Base-by-base conservation (phyloP, 2,329 filamentous ascomycete genomes). In the Monilinia fructicola region DNA sequence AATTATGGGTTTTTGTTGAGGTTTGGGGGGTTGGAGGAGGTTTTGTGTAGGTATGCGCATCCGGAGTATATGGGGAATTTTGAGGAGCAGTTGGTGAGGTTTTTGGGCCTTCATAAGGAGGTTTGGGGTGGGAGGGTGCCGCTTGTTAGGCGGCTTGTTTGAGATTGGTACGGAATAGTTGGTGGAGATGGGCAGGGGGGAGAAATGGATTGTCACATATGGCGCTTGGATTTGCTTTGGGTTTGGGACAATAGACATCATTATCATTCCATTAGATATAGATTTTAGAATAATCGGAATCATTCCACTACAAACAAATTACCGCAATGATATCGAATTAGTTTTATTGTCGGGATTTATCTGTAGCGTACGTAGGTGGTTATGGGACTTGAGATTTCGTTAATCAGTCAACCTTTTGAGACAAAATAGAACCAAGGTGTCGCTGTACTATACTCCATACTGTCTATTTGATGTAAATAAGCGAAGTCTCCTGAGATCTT, bases 41-140 rank as follows among this genome's bases (percentile, higher is more conserved):
- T 65, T 1, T 31, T 44, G 44, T 65, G 63, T 52, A 18, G 28
- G 10, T 65, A 65, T 60, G 11, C 31, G 31, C 63, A 65, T 35
- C 4, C 7, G 44, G 63, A 65, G 23, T 60, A 60, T 53, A 38
- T 59, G 63, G 63, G 63, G 1, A 60, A 60, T 31, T 65, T 65
- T 31, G 63, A 65, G 44, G 63, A 60, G 9, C 63, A 65, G 31
- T 53, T 65, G 12, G 21, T 2, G 26, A 44, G 7, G 9, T 65
- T 65, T 26, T 52, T 65, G 54, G 54, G 44, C 0, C 52, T 65
- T 23, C 63, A 65, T 52, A 11, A 5, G 23, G 23, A 60, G 11
- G 35, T 65, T 38, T 65, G 63, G 63, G 63, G 46, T 6, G 54
- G 48, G 2, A 52, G 18, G 11, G 21, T 31, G 16, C 63, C 63